These are phyloP conservation scores for Metschnikowia borealis DNA, from an alignment of 805 yeast genomes.

Conservation along the genomic window DNA sequence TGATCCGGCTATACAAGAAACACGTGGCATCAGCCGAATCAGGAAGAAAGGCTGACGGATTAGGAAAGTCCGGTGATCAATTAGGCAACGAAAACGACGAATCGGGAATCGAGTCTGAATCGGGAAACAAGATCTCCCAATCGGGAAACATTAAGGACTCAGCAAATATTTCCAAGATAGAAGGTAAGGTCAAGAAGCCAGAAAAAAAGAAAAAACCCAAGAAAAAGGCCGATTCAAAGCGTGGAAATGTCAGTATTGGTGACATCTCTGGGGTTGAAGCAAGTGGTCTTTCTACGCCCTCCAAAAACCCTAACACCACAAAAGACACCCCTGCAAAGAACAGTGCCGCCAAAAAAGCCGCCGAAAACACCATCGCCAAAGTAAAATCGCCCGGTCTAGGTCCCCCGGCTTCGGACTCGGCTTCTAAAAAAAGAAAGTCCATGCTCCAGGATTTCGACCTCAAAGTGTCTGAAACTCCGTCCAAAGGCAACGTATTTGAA, in stretches of 20 bases:
- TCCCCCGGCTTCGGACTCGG: too few species aligned
- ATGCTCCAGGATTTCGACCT: constrained; percentile 12
- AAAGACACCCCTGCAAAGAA: too few species aligned
- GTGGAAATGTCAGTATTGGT: neutral
- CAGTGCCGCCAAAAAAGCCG: too few species aligned
- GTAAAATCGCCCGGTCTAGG: too few species aligned
- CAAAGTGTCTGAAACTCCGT: constrained; percentile 9
- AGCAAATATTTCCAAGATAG: too few species aligned
- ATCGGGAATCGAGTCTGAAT: too few species aligned
- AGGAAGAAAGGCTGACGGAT: neutral
- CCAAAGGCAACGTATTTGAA: constrained; percentile 17
- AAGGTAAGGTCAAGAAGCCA: neutral
- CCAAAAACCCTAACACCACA: too few species aligned
- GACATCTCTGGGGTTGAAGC: neutral
- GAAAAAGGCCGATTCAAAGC: neutral
- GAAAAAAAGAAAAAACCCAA: neutral
- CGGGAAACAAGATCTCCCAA: too few species aligned
- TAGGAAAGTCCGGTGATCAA: too few species aligned
- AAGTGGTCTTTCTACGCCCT: too few species aligned
- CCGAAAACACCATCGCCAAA: too few species aligned
- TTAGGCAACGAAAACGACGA: neutral
- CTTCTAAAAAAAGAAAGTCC: constrained; percentile 11
- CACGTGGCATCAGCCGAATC: neutral
- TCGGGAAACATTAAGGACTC: too few species aligned
- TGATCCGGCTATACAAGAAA: constrained; percentile 22